Evolutionary conservation across 768 basidiomycete genomes (phyloP).

Genomic region (Sporobolomyces pararoseus): DNA sequence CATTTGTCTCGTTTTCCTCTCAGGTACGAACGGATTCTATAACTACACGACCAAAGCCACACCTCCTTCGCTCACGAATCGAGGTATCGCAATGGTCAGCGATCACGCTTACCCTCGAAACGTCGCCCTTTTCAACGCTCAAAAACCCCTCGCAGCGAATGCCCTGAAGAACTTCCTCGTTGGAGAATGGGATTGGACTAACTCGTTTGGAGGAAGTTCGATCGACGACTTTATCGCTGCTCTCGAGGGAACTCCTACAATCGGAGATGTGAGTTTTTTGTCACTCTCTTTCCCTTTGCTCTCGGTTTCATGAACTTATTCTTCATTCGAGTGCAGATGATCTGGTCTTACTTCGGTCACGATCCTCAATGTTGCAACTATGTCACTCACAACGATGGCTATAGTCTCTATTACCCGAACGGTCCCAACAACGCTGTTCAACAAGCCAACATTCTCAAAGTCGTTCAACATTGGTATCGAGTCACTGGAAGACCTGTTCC

Average conservation of each 20-base stretch:
- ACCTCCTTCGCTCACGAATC: neutral
- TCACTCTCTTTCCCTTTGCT: neutral
- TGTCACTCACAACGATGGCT: constrained; percentile 29
- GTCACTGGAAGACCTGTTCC: constrained; percentile 21
- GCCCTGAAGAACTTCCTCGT: constrained; percentile 30
- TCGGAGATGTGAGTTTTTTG: constrained; percentile 26
- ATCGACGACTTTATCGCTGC: constrained; percentile 18
- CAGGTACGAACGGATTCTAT: constrained; percentile 35
- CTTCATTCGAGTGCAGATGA: neutral
- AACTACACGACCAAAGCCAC: constrained; percentile 26
- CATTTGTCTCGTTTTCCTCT: no score
- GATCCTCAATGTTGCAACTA: constrained; percentile 34
- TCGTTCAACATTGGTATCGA: constrained; percentile 34
- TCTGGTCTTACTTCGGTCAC: constrained; percentile 32
- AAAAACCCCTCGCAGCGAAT: constrained; percentile 10
- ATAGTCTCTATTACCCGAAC: constrained; percentile 32
- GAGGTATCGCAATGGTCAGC: constrained; percentile 18
- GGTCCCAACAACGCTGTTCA: constrained; percentile 14
- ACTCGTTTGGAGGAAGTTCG: neutral
- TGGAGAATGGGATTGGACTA: constrained; percentile 39
- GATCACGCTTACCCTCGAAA: constrained; percentile 41
- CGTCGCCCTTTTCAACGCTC: constrained; percentile 12
- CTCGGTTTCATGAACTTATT: no score
- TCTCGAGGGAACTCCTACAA: constrained; percentile 13
- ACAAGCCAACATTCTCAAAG: constrained; percentile 18